Evolutionary conservation across 2,329 filamentous ascomycete species (phyloP), one percentile per base, ranked within the genome.

Genomic region (Scedosporium apiospermum): DNA sequence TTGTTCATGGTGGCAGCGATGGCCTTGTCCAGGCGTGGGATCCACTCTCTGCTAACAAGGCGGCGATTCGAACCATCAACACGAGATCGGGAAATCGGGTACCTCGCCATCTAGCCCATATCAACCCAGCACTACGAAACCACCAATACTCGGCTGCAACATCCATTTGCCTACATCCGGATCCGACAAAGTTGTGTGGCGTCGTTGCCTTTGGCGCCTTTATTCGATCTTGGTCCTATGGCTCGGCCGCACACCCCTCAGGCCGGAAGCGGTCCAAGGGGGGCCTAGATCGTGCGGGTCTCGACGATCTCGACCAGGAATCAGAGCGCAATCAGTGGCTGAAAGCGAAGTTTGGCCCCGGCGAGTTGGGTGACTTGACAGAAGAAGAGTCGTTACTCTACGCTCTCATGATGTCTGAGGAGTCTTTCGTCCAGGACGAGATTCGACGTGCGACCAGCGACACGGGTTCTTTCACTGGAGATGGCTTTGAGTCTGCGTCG

Each of bases 21-120:
- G 93, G 95, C 0, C 83, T 98, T 3, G 93, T 96, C 4, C 95
- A 98, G 73, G 90, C 92, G 5, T 99, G 95, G 95, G 95, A 99
- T 76, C 90, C 90, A n/a, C 78, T 99, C 57, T 91, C 88, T 1
- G 98, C 93, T 1, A 89, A 83, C 0, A 75, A 82, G 18, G 86
- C 88, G 21, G 91, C 95, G 0, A 83, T 98, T 60, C 86, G 92
- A 46, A 98, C 92, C 0, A 80, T 99, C 62, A 93, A 96, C 71
- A 91, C 91, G 2, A 87, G 89, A 14, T 92, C 93, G 67, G 90
- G 90, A 1, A 88, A 89, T 6, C 87, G 91, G 30, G 88, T 93
- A 60, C 89, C 93, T 65, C 90, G 93, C 63, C 86, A 92, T 65
- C 77, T 86, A 67, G 72, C 80, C 51, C 72, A 80, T 26, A 74